Conservation (phyloP, 2,329 filamentous ascomycete genomes). For the Alternaria ethzedia region DNA sequence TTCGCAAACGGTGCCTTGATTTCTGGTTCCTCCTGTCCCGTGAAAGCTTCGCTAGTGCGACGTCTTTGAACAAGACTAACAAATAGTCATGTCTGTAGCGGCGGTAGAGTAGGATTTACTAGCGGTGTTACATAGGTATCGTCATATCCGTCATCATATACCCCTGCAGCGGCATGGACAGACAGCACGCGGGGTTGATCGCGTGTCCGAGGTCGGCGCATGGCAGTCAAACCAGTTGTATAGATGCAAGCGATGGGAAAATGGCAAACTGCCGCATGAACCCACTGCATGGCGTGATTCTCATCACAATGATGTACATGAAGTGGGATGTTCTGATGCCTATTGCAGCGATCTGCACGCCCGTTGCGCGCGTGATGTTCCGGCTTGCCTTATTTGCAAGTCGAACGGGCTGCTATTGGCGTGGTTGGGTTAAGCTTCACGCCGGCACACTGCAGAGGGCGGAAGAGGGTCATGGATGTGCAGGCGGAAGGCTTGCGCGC, state of each 20-base stretch:
- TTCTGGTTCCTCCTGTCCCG: background rate
- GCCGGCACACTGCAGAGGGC: constrained; percentile 25
- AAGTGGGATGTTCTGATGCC: constrained; percentile 14
- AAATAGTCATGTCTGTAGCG: background rate
- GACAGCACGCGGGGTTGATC: constrained; percentile 9
- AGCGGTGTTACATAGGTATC: background rate
- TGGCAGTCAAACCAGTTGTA: background rate
- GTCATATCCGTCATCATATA: background rate
- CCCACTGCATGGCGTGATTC: constrained; percentile 24
- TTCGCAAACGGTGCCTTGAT: background rate
- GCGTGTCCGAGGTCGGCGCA: background rate
- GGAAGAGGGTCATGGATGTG: constrained; percentile 27
- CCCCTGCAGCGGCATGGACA: background rate
- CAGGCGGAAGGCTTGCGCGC: constrained; percentile 29
- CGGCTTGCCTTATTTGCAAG: constrained; percentile 33
- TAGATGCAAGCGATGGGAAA: background rate
- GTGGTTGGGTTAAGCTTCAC: constrained; percentile 35
- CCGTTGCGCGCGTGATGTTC: constrained; percentile 46
- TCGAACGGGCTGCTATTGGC: constrained; percentile 31
- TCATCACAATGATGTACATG: constrained; percentile 20
- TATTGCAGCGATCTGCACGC: constrained; percentile 39
- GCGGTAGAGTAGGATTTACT: background rate
- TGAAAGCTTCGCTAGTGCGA: background rate
- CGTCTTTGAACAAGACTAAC: background rate
- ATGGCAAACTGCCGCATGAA: background rate